phyloP scores from a whole-genome alignment of 441 rosid species.

The Pelargonium citronellum region DNA sequence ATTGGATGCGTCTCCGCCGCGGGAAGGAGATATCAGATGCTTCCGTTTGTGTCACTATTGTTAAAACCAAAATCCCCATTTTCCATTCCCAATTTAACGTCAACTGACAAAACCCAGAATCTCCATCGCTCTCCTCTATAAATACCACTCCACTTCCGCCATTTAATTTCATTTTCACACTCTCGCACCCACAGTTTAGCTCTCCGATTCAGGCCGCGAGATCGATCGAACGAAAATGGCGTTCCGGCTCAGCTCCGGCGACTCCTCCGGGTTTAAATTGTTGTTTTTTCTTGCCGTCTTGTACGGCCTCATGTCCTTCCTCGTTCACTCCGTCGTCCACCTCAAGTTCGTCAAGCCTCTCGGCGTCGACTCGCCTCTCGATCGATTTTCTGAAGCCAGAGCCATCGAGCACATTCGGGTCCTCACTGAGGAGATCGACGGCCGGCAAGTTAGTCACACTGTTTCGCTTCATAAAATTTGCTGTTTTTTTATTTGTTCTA shows the following conservation, averaged over 20 bases:
- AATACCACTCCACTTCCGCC: not conserved
- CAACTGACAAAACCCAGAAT: not conserved
- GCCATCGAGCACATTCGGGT: slow-evolving; percentile 80
- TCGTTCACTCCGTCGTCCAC: slow-evolving; percentile 56
- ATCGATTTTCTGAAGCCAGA: slow-evolving; percentile 90
- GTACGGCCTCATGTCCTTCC: slow-evolving; percentile 56
- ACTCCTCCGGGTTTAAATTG: slow-evolving; percentile 56
- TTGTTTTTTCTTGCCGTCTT: slow-evolving; percentile 43
- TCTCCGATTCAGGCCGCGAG: not conserved
- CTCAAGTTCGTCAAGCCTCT: slow-evolving; percentile 66
- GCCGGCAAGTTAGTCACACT: slow-evolving; percentile 63
- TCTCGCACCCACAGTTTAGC: not conserved
- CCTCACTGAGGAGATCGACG: slow-evolving; percentile 60
- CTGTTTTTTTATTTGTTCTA: not conserved
- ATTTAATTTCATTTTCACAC: not conserved
- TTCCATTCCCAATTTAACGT: not conserved
- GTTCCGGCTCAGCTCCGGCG: slow-evolving; percentile 42
- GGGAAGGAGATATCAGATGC: not conserved
- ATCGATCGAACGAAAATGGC: slow-evolving; percentile 32
- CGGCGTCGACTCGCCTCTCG: slow-evolving; percentile 60
- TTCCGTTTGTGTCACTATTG: not conserved
- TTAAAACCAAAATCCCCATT: no score
- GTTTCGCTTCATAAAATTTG: not conserved
- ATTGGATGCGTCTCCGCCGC: no score
- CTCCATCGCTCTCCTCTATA: not conserved